Conservation (phyloP, 768 basidiomycete genomes). For the Lactifluus piperatus region DNA sequence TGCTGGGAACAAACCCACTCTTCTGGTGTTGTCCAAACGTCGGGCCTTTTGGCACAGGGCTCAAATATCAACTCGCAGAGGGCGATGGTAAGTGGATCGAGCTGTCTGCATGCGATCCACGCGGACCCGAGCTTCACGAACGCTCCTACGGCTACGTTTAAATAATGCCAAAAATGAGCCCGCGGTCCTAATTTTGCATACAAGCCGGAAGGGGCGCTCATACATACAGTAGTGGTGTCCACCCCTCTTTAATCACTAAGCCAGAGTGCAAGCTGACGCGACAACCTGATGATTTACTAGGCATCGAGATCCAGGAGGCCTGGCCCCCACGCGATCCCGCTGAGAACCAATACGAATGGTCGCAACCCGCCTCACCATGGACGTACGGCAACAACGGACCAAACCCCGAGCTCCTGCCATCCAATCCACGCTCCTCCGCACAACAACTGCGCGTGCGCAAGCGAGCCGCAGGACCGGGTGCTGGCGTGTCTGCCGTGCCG, state of each 20-base stretch:
- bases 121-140: not conserved
- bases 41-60: conserved; percentile 53
- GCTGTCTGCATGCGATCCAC: conserved; percentile 22
- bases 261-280: not conserved
- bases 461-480: conserved; percentile 17
- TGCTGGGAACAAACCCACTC: conserved; percentile 67
- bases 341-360: conserved; percentile 32
- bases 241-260: not conserved
- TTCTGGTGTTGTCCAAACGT: conserved; percentile 80
- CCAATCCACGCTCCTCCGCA: conserved; percentile 27
- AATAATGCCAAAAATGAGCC: conserved; percentile 12
- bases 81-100: conserved; percentile 69
- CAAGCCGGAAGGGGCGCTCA: conserved; percentile 3
- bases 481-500: conserved; percentile 42
- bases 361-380: conserved; percentile 64
- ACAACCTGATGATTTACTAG: not conserved
- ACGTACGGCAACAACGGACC: conserved; percentile 71
- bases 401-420: conserved; percentile 69
- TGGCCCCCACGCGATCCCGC: conserved; percentile 77
- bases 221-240: not conserved
- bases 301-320: conserved; percentile 2
- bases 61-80: conserved; percentile 64
- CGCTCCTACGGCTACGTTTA: not conserved
- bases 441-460: conserved; percentile 17
- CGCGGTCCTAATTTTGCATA: not conserved